phyloP scores from a whole-genome alignment of 2,329 filamentous ascomycete species.

The Trichoderma sp. region DNA sequence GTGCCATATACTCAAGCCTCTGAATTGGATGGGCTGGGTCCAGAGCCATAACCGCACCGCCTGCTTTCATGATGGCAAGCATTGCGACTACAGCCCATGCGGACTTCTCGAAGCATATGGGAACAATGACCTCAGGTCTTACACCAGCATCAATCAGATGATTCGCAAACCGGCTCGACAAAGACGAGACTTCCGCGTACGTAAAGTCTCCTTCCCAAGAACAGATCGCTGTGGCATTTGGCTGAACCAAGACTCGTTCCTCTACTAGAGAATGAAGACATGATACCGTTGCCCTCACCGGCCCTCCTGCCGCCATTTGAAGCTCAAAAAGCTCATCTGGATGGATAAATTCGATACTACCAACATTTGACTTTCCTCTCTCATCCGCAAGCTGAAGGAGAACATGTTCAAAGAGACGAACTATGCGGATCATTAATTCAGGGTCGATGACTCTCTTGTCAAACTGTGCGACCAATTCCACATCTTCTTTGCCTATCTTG shows the following conservation, averaged over 20 bases:
- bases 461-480: too few relatives aligned
- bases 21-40: background rate
- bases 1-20: background rate
- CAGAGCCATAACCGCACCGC: background rate
- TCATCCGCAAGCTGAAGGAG: too few relatives aligned
- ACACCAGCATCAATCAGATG: background rate
- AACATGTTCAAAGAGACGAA: too few relatives aligned
- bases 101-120: background rate
- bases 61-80: background rate
- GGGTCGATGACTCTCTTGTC: too few relatives aligned
- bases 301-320: too few relatives aligned
- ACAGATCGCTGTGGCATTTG: background rate
- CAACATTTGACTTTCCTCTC: too few relatives aligned
- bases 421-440: too few relatives aligned
- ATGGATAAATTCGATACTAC: too few relatives aligned
- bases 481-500: too few relatives aligned
- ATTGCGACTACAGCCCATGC: background rate
- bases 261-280: background rate
- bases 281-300: too few relatives aligned
- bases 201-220: background rate
- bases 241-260: background rate
- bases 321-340: too few relatives aligned
- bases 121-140: background rate
- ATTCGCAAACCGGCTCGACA: background rate
- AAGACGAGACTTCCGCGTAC: background rate